Evolutionary conservation across 495 filamentous ascomycete species (phyloP).

Genomic region (Lichenothelia convexa): DNA sequence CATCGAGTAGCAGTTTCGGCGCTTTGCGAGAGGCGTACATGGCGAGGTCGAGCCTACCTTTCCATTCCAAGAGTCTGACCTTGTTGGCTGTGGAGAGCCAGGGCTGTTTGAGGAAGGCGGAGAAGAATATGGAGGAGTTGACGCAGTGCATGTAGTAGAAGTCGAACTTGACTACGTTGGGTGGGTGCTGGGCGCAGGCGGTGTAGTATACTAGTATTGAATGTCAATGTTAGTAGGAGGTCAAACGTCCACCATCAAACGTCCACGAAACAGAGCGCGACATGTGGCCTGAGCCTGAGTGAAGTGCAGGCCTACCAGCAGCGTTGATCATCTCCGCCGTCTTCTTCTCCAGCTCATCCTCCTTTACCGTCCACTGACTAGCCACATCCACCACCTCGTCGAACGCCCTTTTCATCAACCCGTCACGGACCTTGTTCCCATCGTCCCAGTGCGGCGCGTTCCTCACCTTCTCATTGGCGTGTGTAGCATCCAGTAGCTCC

Average conservation of each 20-base stretch:
- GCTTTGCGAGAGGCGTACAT: constrained; percentile 43
- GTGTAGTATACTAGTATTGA: constrained; percentile 36
- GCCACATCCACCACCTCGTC: constrained; percentile 44
- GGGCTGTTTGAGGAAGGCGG: constrained; percentile 26
- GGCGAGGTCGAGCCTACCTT: constrained; percentile 48
- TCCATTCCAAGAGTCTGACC: constrained; percentile 54
- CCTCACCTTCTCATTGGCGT: constrained; percentile 33
- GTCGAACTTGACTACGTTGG: constrained; percentile 51
- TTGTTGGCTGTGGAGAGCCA: constrained; percentile 31
- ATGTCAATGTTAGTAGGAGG: too few species aligned
- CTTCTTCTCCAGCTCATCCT: constrained; percentile 45
- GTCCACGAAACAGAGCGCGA: too few species aligned
- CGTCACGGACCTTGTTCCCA: constrained; percentile 45
- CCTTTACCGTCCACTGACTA: constrained; percentile 36
- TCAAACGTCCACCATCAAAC: too few species aligned
- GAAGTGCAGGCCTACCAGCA: constrained; percentile 23
- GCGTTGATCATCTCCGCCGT: constrained; percentile 63
- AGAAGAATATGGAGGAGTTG: constrained; percentile 45
- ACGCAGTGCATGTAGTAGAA: constrained; percentile 65
- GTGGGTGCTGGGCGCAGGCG: constrained; percentile 37
- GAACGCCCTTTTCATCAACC: constrained; percentile 39
- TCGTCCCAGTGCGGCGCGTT: constrained; percentile 32
- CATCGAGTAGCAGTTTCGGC: constrained; percentile 35
- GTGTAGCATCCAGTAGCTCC: constrained; percentile 40
- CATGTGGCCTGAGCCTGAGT: neutral